Percentiles rank a stretch among this genome's conserved stretches.
Evolutionary conservation across 768 basidiomycete species (phyloP).

Genomic region (Podaxis sp.): DNA sequence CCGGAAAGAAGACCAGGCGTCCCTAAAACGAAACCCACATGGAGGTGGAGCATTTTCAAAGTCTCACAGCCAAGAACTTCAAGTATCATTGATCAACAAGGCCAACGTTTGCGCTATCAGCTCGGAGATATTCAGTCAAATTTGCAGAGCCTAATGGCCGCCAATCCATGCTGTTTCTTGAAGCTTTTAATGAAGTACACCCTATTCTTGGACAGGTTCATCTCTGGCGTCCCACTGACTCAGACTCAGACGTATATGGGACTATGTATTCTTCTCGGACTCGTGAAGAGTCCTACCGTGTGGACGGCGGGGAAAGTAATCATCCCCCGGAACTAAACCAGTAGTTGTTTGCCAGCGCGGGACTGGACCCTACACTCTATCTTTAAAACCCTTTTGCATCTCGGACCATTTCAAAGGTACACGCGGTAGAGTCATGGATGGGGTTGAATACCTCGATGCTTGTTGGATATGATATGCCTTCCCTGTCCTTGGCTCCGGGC

Average conservation of each 20-base stretch:
- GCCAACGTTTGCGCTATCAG: neutral
- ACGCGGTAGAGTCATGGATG: neutral
- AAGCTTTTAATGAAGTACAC: neutral
- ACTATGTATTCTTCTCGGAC: neutral
- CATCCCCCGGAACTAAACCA: neutral
- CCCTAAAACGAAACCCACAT: neutral
- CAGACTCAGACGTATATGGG: neutral
- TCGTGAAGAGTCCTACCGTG: neutral
- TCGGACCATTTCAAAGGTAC: neutral
- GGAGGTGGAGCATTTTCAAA: constrained; percentile 6
- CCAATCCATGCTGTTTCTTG: neutral
- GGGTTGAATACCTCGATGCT: neutral
- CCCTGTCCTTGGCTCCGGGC: neutral
- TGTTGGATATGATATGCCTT: neutral
- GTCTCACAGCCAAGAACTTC: neutral
- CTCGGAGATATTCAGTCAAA: neutral
- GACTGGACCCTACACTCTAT: neutral
- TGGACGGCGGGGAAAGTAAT: neutral
- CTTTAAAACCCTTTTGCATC: neutral
- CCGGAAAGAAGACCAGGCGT: constrained; percentile 1
- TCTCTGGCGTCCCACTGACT: neutral
- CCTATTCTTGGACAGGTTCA: neutral
- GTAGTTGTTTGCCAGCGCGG: neutral
- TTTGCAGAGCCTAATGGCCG: neutral
- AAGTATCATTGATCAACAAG: neutral